phyloP scores from a whole-genome alignment of 2,329 filamentous ascomycete genomes.

The Colletotrichum sp. region DNA sequence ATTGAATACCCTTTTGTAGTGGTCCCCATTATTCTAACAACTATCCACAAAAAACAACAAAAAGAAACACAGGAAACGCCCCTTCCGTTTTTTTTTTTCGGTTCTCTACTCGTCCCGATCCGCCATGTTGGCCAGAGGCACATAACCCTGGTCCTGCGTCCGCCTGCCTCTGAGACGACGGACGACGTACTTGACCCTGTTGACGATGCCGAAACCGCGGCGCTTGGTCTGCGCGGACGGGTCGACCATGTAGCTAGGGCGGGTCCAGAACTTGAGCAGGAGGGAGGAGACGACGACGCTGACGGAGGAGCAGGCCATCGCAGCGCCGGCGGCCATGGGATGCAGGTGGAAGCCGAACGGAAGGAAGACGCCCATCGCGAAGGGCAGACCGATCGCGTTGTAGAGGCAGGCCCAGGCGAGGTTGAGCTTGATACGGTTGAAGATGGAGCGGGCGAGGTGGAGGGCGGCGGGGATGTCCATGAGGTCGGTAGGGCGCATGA shows the following conservation, averaged over 20 bases:
- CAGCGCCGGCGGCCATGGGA: slow-evolving; percentile 91
- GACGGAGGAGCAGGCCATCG: slow-evolving; percentile 91
- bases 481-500: slow-evolving; percentile 91
- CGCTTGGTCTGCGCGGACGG: slow-evolving; percentile 64
- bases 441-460: slow-evolving; percentile 82
- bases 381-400: slow-evolving; percentile 88
- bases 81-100: not conserved
- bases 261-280: slow-evolving; percentile 83
- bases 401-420: slow-evolving; percentile 92
- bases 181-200: slow-evolving; percentile 46
- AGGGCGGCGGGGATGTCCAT: slow-evolving; percentile 92
- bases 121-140: slow-evolving; percentile 57
- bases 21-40: not conserved
- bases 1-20: not conserved
- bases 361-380: slow-evolving; percentile 96
- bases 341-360: slow-evolving; percentile 88
- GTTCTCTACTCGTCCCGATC: slow-evolving; percentile 35
- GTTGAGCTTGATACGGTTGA: slow-evolving; percentile 92
- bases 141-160: slow-evolving; percentile 61
- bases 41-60: not conserved
- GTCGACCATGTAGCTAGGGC: slow-evolving; percentile 87
- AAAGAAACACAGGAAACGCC: not conserved
- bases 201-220: slow-evolving; percentile 47
- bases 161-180: slow-evolving; percentile 38
- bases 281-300: slow-evolving; percentile 87